Conservation (phyloP, 192 early-diverging fungal genomes). For the Obelidium mucronatum region DNA sequence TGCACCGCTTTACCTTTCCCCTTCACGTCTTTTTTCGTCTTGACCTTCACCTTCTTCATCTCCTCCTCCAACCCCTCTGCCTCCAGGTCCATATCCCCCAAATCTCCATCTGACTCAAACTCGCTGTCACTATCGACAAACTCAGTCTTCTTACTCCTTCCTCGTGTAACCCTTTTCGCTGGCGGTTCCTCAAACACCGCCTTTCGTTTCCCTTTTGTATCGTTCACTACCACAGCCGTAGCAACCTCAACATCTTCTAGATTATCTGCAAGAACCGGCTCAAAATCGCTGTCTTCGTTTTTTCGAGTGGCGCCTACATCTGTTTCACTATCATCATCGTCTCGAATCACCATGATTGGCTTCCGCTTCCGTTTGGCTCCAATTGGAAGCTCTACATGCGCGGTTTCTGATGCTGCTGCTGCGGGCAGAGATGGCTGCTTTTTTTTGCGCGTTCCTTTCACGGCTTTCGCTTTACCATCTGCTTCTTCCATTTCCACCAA, state of each 20-base stretch:
- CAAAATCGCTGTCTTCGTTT: not conserved
- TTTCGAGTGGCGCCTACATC: not conserved
- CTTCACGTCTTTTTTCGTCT: not conserved
- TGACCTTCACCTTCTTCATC: not conserved
- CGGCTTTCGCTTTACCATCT: no score
- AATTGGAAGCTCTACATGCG: no score
- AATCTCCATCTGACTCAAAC: not conserved
- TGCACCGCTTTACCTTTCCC: not conserved
- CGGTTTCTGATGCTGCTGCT: not conserved
- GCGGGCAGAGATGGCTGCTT: not conserved
- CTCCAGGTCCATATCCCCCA: not conserved
- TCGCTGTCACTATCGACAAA: no score
- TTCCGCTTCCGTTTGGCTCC: no score
- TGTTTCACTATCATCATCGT: not conserved
- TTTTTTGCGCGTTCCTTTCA: not conserved
- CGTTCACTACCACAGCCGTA: not conserved
- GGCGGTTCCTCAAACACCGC: not conserved
- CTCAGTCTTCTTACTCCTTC: not conserved
- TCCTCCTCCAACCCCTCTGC: not conserved
- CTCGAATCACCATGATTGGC: not conserved
- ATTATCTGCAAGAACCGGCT: not conserved
- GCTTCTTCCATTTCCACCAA: no score
- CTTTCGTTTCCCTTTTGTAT: conserved; percentile 6
- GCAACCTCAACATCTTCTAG: not conserved
- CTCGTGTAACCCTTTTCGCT: not conserved